A percentile compares a stretch with the other conserved stretches of the same genome.
phyloP scores from a whole-genome alignment of 2,329 filamentous ascomycete species.

The Didymella keratinophila region DNA sequence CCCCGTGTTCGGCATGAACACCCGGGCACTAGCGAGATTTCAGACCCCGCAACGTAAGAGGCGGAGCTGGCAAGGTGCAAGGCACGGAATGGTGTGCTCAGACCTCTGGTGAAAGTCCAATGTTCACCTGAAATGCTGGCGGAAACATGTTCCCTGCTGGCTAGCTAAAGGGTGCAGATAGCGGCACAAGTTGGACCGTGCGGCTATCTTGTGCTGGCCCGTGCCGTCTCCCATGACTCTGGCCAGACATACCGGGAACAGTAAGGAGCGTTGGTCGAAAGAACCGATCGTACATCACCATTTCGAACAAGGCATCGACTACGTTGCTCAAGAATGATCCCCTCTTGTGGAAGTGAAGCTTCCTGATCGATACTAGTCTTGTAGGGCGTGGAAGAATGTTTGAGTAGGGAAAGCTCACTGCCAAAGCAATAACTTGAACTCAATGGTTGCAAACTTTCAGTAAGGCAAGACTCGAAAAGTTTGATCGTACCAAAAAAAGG shows the following conservation, averaged over 20 bases:
- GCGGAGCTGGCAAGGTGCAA: neutral
- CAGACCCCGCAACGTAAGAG: neutral
- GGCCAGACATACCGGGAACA: neutral
- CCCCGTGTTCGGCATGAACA: neutral
- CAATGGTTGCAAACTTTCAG: too few species aligned
- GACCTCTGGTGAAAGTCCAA: neutral
- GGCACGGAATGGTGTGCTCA: neutral
- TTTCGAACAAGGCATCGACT: neutral
- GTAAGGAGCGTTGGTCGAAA: neutral
- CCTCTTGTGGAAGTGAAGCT: too few species aligned
- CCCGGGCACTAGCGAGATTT: neutral
- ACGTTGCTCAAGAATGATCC: neutral
- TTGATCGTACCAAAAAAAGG: too few species aligned
- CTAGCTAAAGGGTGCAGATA: neutral
- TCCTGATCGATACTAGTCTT: too few species aligned
- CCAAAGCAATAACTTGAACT: too few species aligned
- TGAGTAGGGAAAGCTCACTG: too few species aligned
- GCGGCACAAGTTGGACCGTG: neutral
- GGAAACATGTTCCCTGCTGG: neutral
- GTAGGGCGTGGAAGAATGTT: too few species aligned
- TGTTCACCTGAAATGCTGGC: neutral
- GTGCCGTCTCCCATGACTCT: neutral
- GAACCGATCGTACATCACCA: neutral
- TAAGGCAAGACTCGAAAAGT: too few species aligned
- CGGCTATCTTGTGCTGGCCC: neutral